Conservation (phyloP, 352 stramenopile genomes). For the Globisporangium yorkense region DNA sequence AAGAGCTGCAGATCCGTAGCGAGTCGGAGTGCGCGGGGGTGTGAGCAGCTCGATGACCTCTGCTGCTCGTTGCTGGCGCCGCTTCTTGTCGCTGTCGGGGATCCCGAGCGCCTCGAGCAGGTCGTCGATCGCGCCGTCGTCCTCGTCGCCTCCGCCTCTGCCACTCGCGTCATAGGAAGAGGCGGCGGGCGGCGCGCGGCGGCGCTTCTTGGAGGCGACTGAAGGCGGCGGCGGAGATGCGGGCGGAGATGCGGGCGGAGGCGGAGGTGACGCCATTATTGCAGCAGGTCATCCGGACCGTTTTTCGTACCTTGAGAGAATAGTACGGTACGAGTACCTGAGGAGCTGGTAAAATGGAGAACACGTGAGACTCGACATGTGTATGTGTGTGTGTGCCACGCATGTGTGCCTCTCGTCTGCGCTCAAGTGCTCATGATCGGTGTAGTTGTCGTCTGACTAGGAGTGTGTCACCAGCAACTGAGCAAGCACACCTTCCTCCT, state of each 20-base stretch:
- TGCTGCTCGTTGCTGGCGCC: neutral
- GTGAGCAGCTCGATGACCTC: constrained; percentile 44
- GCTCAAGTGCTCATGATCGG: too few relatives aligned
- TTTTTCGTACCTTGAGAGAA: too few relatives aligned
- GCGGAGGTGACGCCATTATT: neutral
- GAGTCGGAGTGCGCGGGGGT: constrained; percentile 13
- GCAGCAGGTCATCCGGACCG: too few relatives aligned
- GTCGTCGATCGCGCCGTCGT: constrained; percentile 12
- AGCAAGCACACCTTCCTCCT: too few relatives aligned
- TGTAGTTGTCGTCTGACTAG: too few relatives aligned
- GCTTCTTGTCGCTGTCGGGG: constrained; percentile 16
- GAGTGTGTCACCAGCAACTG: too few relatives aligned
- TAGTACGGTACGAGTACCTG: too few relatives aligned
- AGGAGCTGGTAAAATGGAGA: too few relatives aligned
- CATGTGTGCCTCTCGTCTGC: too few relatives aligned
- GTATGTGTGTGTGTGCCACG: too few relatives aligned
- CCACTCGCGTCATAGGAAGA: neutral
- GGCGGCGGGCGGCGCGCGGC: neutral
- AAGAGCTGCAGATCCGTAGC: neutral
- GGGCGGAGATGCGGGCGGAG: neutral
- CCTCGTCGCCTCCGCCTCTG: constrained; percentile 3
- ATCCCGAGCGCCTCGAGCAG: constrained; percentile 14
- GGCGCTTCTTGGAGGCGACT: constrained; percentile 7
- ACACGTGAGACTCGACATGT: too few relatives aligned
- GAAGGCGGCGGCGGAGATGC: neutral